A percentile compares a stretch with the other conserved stretches of the same genome.
Evolutionary conservation across 495 filamentous ascomycete species (phyloP).

Genomic region (Sabuloglossum arenarium): DNA sequence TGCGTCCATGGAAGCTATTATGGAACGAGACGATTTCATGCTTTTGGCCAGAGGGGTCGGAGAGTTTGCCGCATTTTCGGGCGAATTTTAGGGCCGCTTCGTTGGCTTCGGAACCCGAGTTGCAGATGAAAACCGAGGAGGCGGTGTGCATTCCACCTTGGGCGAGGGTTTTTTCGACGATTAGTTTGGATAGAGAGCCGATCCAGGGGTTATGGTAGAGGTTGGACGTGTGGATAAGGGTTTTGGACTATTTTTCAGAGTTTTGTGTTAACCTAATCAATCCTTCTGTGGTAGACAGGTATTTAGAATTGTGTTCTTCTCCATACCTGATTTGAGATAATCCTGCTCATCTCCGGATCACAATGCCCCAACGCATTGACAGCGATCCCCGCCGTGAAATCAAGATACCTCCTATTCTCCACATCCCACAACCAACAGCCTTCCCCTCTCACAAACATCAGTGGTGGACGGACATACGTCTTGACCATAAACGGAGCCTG

Average conservation of each 20-base stretch:
- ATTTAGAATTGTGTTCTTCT: too few species aligned
- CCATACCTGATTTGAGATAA: constrained; percentile 53
- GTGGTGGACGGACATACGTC: constrained; percentile 81
- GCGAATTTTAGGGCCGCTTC: constrained; percentile 96
- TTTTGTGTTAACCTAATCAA: too few species aligned
- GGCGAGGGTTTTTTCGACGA: constrained; percentile 55
- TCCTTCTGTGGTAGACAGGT: too few species aligned
- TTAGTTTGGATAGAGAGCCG: constrained; percentile 60
- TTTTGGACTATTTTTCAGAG: constrained; percentile 46
- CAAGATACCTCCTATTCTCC: constrained; percentile 72
- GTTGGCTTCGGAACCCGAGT: constrained; percentile 88
- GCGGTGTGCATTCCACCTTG: constrained; percentile 66
- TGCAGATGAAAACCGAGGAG: constrained; percentile 75
- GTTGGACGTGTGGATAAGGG: constrained; percentile 76
- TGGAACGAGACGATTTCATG: constrained; percentile 74
- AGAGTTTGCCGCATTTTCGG: constrained; percentile 63
- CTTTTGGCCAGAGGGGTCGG: constrained; percentile 51
- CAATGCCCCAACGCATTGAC: constrained; percentile 85
- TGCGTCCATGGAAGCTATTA: constrained; percentile 86
- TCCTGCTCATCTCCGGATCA: constrained; percentile 44
- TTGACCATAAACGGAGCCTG: constrained; percentile 77
- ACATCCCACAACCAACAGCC: constrained; percentile 81
- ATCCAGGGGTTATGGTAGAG: constrained; percentile 94
- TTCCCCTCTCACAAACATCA: constrained; percentile 69
- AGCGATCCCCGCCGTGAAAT: constrained; percentile 90